Conservation (phyloP, 1,284 basidiomycete genomes). For the Tetrapyrgos nigripes region DNA sequence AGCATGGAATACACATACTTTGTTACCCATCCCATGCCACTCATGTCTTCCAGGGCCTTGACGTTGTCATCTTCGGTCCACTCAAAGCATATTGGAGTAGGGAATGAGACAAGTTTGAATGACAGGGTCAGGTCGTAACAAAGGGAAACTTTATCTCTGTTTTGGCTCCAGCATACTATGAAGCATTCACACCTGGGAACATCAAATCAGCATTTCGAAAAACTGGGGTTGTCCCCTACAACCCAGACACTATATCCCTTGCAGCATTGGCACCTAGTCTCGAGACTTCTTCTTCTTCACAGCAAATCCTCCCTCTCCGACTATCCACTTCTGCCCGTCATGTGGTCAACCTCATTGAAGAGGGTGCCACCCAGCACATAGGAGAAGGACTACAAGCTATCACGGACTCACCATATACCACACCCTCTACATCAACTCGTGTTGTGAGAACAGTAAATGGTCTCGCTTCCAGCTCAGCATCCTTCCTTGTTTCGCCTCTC, state of each 20-base stretch:
- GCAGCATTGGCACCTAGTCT: constrained; percentile 19
- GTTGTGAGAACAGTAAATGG: no score
- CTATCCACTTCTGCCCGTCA: not conserved
- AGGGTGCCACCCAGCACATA: not conserved
- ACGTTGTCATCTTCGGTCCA: constrained; percentile 40
- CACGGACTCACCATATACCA: not conserved
- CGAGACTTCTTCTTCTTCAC: constrained; percentile 10
- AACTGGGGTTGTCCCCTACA: constrained; percentile 18
- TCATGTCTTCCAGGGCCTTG: constrained; percentile 51
- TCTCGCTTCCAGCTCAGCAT: not conserved
- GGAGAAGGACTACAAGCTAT: not conserved
- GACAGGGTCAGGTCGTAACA: constrained; percentile 19
- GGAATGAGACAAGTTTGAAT: not conserved
- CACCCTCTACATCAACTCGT: not conserved
- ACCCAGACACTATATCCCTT: constrained; percentile 13
- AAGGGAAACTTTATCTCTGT: constrained; percentile 43
- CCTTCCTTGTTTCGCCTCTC: not conserved
- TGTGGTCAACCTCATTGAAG: not conserved
- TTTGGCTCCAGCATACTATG: constrained; percentile 37
- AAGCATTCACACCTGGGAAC: constrained; percentile 33
- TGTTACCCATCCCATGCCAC: constrained; percentile 51
- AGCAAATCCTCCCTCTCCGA: not conserved
- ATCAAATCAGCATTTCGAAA: no score
- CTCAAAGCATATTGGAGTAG: constrained; percentile 28
- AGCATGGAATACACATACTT: constrained; percentile 41